A percentile compares a stretch with the other conserved stretches of the same genome.
Conservation (phyloP, 352 stramenopile species). For the Phytophthora syringae region DNA sequence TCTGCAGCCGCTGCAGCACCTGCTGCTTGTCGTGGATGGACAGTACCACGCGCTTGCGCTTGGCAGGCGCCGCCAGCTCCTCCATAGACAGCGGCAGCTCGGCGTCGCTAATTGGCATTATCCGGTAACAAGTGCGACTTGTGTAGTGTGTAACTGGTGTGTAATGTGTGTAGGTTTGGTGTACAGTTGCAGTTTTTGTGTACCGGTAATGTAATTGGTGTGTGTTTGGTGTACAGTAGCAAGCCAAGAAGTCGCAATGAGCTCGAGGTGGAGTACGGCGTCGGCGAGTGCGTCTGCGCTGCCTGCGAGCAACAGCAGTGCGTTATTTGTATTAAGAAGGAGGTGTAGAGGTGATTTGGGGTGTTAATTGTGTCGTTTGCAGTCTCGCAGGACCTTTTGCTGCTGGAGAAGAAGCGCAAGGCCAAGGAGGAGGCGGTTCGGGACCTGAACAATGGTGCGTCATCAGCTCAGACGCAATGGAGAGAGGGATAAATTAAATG, state of each 20-base stretch:
- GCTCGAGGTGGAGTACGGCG: conserved; percentile 11
- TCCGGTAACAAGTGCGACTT: too few relatives aligned
- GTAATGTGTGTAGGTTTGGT: too few relatives aligned
- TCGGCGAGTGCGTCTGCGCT: conserved; percentile 2
- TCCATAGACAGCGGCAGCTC: background rate
- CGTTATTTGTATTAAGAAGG: background rate
- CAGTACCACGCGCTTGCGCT: conserved; percentile 85
- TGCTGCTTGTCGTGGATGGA: conserved; percentile 88
- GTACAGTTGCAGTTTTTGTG: too few relatives aligned
- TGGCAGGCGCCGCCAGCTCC: conserved; percentile 14
- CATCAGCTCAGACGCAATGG: conserved; percentile 5
- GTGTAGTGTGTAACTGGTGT: too few relatives aligned
- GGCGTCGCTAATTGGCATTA: background rate
- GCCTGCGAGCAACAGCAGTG: conserved; percentile 8
- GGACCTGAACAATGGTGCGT: conserved; percentile 53
- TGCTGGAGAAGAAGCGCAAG: conserved; percentile 66
- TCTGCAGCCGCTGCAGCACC: conserved; percentile 74
- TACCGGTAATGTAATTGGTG: too few relatives aligned
- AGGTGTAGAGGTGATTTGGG: background rate
- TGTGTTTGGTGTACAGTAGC: background rate
- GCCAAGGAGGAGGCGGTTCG: conserved; percentile 47
- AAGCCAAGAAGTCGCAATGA: conserved; percentile 22
- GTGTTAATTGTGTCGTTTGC: background rate
- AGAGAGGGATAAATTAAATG: background rate
- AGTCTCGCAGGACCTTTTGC: conserved; percentile 49